Evolutionary conservation across 306 rosid genomes (phyloP), one percentile per base, ranked within the genome.

Genomic region (Medicago lupulina): DNA sequence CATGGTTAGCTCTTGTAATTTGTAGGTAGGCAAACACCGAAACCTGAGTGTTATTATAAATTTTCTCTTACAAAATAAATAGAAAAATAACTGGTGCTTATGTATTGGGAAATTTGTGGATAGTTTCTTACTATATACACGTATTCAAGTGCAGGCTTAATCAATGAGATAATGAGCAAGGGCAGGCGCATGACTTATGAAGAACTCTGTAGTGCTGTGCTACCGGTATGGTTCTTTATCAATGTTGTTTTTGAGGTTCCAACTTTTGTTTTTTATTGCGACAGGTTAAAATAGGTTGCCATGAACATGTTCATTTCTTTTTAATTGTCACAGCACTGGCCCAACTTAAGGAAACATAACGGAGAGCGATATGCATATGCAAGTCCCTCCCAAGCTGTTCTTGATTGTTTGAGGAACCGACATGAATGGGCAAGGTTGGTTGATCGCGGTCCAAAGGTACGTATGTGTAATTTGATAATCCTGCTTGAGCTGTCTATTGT

Each of bases 361-460:
- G 98, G 97, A 79, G 98, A 95, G 83, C 96, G 97, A 15, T 95
- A 95, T 84, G 97, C 98, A 71, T 95, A 95, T 81, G 81, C 98
- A 31, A 95, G 97, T 85, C 98, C 87, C 73, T 95, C 97, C 58
- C 98, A 95, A 82, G 97, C 97, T 67, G 98, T 95, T 86, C 93
- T 95, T 73, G 98, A 95, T 85, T 92, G 98, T 85, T 83, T 92
- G 81, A 87, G 97, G 85, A 95, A 95, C 78, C 90, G 96, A 46
- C 96, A 85, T 75, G 97, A 90, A 86, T 95, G 99, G 99, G 97
- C 99, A 43, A 89, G 92, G 61, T 77, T 95, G 87, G 97, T 92
- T 67, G 97, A 95, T 79, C 97, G 97, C 47, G 98, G 97, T 83
- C 97, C 97, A 6, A 95, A 95, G 97, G 99, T 95, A 91, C 36